Base-by-base conservation (phyloP, 2,329 filamentous ascomycete species). In the Elsinoe perseae region DNA sequence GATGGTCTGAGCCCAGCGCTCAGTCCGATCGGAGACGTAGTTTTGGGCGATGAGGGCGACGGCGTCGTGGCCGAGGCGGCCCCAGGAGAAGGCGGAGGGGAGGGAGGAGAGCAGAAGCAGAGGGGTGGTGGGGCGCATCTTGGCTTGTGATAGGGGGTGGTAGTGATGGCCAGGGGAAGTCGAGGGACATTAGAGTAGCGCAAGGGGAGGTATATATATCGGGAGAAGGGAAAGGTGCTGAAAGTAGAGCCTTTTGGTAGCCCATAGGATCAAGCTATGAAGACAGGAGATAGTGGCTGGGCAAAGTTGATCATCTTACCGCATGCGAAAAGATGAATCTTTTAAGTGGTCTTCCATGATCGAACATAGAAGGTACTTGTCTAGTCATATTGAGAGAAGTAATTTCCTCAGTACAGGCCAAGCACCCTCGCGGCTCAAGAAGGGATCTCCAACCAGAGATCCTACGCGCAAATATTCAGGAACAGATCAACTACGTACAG, bases 41-140 rank as follows among this genome's bases (percentile, higher is more conserved):
- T 74, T 70, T 56, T 78, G 74, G 0, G 79, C 78, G 42, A 81
- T 74, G 61, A 76, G 78, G 23, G 76, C 79, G 6, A 81, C 72
- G 2, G 79, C 79, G 27, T 75, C 73, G 59, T 81, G 79, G 34
- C 79, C 79, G 0, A 81, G 65, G 7, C 65, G 66, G 25, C 79
- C 79, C 79, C 79, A 82, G 9, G 75, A 76, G 56, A 64, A 43
- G 53, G 60, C 59, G 38, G 56, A 27, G n/a, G 60, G 59, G 54
- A 62, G 53, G 12, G 59, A 50, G 50, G 58, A 46, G 50, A 63
- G 55, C 25, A 56, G 53, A 20, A 44, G 42, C 28, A 36, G 21
- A 30, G 53, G 23, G 53, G 38, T 48, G 42, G 40, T 30, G 53
- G 40, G 28, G 42, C 53, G 53, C 53, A 56, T 56, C 38, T 42